Evolutionary conservation across 2,329 filamentous ascomycete genomes (phyloP).

Genomic region (Pseudogymnoascus sp.): DNA sequence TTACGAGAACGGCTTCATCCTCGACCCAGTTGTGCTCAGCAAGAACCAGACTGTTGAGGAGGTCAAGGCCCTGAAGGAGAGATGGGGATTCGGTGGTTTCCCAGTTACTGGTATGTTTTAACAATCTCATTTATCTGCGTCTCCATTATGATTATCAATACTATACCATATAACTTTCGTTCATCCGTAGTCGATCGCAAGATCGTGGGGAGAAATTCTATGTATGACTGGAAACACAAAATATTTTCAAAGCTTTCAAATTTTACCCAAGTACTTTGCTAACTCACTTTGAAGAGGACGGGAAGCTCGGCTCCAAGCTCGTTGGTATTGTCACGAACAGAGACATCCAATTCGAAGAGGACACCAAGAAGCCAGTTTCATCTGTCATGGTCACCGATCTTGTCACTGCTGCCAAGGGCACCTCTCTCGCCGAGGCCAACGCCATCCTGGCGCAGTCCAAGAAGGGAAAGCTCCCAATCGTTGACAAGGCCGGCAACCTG

Average conservation of each 20-base stretch:
- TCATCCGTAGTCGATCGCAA: conserved; percentile 89
- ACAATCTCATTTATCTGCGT: conserved; percentile 18
- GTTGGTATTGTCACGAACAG: conserved; percentile 96
- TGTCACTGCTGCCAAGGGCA: conserved; percentile 75
- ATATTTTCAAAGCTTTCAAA: conserved; percentile 14
- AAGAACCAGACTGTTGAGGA: conserved; percentile 83
- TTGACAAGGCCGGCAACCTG: conserved; percentile 74
- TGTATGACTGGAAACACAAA: conserved; percentile 28
- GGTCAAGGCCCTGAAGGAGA: conserved; percentile 86
- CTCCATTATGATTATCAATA: conserved; percentile 68
- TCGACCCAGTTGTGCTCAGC: conserved; percentile 86
- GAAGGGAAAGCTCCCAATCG: conserved; percentile 95
- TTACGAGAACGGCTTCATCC: conserved; percentile 98
- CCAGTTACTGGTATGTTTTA: conserved; percentile 84
- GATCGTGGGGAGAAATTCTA: conserved; percentile 72
- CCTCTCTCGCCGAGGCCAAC: conserved; percentile 83
- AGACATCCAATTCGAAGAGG: conserved; percentile 92
- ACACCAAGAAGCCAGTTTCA: conserved; percentile 62
- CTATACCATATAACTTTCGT: conserved; percentile 97
- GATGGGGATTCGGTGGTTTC: conserved; percentile 98
- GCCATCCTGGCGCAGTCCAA: conserved; percentile 87
- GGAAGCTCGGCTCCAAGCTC: conserved; percentile 89
- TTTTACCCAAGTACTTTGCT: conserved; percentile 25
- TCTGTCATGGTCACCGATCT: conserved; percentile 94
- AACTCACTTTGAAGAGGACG: conserved; percentile 58